A percentile compares a stretch with the other conserved stretches of the same genome.
phyloP scores from a whole-genome alignment of 176 grass and related monocot species.

The Chloris gayana region DNA sequence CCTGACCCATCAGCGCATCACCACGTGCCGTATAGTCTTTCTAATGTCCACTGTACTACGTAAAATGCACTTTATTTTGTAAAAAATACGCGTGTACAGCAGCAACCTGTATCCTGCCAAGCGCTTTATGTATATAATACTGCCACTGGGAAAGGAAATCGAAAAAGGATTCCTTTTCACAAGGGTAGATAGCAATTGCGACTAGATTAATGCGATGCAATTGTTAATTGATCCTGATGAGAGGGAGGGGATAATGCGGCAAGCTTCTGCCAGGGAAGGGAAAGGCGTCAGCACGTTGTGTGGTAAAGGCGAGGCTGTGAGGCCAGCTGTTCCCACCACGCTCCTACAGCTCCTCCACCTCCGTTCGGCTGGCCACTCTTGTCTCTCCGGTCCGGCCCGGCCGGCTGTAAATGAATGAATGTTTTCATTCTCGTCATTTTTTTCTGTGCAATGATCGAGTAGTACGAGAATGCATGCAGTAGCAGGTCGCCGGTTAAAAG shows the following conservation, averaged over 20 bases:
- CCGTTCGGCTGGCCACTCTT: neutral
- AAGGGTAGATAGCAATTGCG: neutral
- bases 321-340: constrained; percentile 45
- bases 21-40: constrained; percentile 9
- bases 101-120: neutral
- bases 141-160: neutral
- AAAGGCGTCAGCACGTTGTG: constrained; percentile 53
- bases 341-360: constrained; percentile 28
- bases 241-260: neutral
- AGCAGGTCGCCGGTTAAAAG: neutral
- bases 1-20: neutral
- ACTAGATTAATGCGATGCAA: neutral
- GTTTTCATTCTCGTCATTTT: neutral
- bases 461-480: neutral
- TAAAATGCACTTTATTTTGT: neutral
- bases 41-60: neutral
- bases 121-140: neutral
- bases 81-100: neutral
- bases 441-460: neutral
- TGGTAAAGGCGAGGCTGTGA: constrained; percentile 29
- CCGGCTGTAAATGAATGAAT: neutral
- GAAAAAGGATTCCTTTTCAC: constrained; percentile 30
- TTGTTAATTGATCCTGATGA: neutral
- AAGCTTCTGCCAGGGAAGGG: neutral
- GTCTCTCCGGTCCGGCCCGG: neutral